Evolutionary conservation across 2,329 filamentous ascomycete species (phyloP).

Genomic region (Monilinia polystroma): DNA sequence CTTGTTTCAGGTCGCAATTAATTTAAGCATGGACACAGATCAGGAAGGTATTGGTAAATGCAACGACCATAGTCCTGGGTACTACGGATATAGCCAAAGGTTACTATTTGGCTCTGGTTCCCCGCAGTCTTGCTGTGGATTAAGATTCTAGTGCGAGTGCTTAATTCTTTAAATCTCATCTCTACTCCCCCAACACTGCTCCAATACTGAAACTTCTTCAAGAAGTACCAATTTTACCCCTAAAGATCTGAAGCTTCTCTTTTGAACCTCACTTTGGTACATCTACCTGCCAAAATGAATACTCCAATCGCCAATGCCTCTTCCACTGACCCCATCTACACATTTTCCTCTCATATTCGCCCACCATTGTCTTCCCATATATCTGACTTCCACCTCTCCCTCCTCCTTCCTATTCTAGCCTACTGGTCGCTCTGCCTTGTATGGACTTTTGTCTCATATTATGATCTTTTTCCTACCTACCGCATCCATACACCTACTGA

Average conservation of each 20-base stretch:
- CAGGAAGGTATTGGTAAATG: neutral
- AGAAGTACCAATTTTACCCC: too few relatives aligned
- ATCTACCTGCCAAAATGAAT: conserved; percentile 8
- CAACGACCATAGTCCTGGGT: neutral
- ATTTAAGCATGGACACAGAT: neutral
- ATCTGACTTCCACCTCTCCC: conserved; percentile 73
- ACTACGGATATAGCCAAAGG: neutral
- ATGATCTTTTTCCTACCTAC: conserved; percentile 11
- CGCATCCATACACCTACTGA: conserved; percentile 78
- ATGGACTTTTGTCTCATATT: conserved; percentile 10
- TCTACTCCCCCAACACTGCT: neutral
- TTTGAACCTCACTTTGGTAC: neutral
- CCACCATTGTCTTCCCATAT: conserved; percentile 71
- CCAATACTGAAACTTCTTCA: too few relatives aligned
- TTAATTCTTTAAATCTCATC: neutral
- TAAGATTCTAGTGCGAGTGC: neutral
- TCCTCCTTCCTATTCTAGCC: conserved; percentile 40
- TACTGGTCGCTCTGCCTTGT: conserved; percentile 11
- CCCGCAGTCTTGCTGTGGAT: neutral
- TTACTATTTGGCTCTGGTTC: neutral
- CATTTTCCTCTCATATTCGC: conserved; percentile 51
- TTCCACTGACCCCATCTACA: conserved; percentile 50
- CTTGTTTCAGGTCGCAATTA: neutral
- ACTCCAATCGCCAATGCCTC: conserved; percentile 1
- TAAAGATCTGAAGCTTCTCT: neutral